Conservation (phyloP, 495 filamentous ascomycete species). For the Aspergillus panamensis region DNA sequence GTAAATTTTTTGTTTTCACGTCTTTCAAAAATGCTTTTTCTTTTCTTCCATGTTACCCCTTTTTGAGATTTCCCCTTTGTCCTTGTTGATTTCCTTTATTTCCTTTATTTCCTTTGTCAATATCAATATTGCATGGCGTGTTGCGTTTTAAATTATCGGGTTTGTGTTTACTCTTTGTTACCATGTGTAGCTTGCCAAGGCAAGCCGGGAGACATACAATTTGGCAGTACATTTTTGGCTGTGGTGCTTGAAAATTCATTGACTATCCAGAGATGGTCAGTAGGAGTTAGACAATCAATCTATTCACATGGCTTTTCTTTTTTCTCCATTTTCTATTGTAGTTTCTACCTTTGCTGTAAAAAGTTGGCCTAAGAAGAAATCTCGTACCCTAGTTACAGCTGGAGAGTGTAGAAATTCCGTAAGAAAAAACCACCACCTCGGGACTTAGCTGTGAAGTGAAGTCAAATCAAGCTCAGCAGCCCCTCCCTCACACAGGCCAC, state of each 20-base stretch:
- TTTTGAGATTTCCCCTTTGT: too few species aligned
- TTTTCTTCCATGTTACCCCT: background rate
- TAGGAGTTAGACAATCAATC: conserved; percentile 16
- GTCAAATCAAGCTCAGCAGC: background rate
- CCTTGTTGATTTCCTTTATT: too few species aligned
- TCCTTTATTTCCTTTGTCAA: conserved; percentile 15
- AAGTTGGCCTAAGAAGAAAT: background rate
- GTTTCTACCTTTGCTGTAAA: background rate
- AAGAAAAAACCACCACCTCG: too few species aligned
- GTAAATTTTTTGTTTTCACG: conserved; percentile 4
- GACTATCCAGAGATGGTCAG: background rate
- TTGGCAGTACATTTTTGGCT: conserved; percentile 19
- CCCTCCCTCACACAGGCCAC: background rate
- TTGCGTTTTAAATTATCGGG: conserved; percentile 20
- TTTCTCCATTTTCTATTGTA: background rate
- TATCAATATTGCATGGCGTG: conserved; percentile 32
- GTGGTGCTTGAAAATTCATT: conserved; percentile 1
- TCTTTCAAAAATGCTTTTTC: conserved; percentile 15
- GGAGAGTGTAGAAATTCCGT: too few species aligned
- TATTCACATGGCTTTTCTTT: background rate
- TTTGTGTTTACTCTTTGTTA: conserved; percentile 13
- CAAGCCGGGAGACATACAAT: conserved; percentile 15
- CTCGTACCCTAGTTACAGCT: too few species aligned
- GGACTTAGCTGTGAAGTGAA: too few species aligned
- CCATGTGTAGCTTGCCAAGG: conserved; percentile 10